Base-by-base conservation (phyloP, 1,284 basidiomycete species). In the Pisolithus thermaeus region DNA sequence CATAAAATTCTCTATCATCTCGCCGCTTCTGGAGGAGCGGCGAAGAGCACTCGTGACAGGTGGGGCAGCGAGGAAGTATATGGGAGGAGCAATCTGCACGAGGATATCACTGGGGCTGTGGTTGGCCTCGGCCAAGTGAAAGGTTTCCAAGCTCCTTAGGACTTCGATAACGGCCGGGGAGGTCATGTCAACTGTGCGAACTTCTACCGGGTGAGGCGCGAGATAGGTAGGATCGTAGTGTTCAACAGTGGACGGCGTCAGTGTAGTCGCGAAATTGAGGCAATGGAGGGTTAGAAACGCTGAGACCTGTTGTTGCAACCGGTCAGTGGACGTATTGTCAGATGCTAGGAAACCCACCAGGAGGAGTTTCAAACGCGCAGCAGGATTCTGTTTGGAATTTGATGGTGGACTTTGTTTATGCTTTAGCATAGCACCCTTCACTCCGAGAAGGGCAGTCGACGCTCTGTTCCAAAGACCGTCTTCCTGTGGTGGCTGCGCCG, bases 191-290 rank as follows among this genome's bases (percentile, higher is more conserved):
- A 88, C 86, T 78, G 81, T 47, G 75, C 73, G 11, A 57, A 68
- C 62, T 57, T 67, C 56, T 55, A 59, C 59, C 59, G 64, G 52
- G 56, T 42, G 38, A 53, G 51, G 47, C 56, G 22, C 52, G 54
- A 58, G 50, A 56, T 14, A 47, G 57, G 49, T 14, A 50, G 67
- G 62, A 4, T 68, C 64, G 6, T 57, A 42, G 25, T 38, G 55
- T 16, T 52, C 8, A 36, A 56, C 52, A 4, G 67, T 52, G 25
- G 69, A 78, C 39, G 88, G 83, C 0, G 93, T 90, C 47, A 99
- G 80, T 0, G 96, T 96, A 1, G 96, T 92, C 69, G 89, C 89
- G 52, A 98, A 80, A 74, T 98, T 99, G 59, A 97, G 80, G 51
- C 94, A 81, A 64, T 97, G 94, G 1, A 97, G 73, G 0, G 84